These are phyloP conservation scores for Irpex sp. DNA, from an alignment of 1,284 basidiomycete species.

Conservation along the genomic window DNA sequence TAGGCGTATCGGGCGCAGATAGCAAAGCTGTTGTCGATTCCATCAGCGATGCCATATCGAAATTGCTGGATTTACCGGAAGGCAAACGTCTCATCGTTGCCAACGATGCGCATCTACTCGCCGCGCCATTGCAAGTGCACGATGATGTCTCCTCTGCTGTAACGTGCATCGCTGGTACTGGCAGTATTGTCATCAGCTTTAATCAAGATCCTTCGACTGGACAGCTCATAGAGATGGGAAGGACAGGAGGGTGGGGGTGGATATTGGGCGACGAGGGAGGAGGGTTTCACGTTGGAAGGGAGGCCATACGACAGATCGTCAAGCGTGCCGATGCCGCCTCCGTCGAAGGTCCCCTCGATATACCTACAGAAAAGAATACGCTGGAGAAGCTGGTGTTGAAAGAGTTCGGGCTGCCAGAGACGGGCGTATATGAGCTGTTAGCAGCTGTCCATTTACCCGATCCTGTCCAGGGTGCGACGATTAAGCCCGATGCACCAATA, in stretches of 20 bases:
- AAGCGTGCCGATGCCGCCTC: conserved; percentile 50
- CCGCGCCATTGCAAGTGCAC: conserved; percentile 61
- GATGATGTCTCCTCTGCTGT: conserved; percentile 57
- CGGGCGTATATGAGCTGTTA: conserved; percentile 57
- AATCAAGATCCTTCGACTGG: conserved; percentile 30
- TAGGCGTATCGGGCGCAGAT: conserved; percentile 76
- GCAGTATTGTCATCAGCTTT: conserved; percentile 67
- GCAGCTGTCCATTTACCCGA: conserved; percentile 58
- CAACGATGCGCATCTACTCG: conserved; percentile 75
- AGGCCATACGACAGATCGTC: conserved; percentile 64
- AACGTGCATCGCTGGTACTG: conserved; percentile 69
- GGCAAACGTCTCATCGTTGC: conserved; percentile 56
- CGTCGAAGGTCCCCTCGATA: conserved; percentile 28
- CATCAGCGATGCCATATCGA: conserved; percentile 48
- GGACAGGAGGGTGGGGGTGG: conserved; percentile 81
- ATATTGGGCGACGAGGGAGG: conserved; percentile 80
- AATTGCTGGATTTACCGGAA: conserved; percentile 50
- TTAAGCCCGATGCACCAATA: conserved; percentile 30
- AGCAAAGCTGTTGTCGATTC: conserved; percentile 55
- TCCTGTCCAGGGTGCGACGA: conserved; percentile 34
- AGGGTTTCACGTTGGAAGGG: conserved; percentile 71
- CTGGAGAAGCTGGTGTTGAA: conserved; percentile 40
- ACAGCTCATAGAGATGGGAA: conserved; percentile 53
- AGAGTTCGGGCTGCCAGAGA: conserved; percentile 44
- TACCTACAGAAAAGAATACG: conserved; percentile 14